Evolutionary conservation across 2,329 filamentous ascomycete species (phyloP).

Genomic region (Orbilia quercus): DNA sequence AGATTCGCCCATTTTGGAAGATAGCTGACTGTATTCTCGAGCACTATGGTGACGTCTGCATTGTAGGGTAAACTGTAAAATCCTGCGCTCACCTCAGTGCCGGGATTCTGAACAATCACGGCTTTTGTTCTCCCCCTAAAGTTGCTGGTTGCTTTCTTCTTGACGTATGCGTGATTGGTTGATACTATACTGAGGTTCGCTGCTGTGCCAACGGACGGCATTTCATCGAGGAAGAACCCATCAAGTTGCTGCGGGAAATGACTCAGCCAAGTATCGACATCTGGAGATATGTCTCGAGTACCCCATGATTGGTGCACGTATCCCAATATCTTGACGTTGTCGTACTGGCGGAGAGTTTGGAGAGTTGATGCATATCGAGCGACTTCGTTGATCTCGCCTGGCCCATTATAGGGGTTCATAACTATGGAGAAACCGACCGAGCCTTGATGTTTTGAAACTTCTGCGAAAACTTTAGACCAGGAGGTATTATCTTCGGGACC

Average conservation of each 20-base stretch:
- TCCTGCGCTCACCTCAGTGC: constrained; percentile 20
- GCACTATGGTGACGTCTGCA: constrained; percentile 41
- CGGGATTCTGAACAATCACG: constrained; percentile 41
- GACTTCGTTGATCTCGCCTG: constrained; percentile 11
- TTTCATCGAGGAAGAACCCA: constrained; percentile 48
- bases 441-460: constrained; percentile 24
- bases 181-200: constrained; percentile 18
- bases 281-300: constrained; percentile 23
- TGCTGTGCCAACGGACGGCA: constrained; percentile 14
- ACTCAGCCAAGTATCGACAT: constrained; percentile 34
- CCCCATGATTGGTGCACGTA: constrained; percentile 53
- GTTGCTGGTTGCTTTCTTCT: constrained; percentile 15
- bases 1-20: constrained; percentile 18
- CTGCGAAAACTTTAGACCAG: constrained; percentile 21
- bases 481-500: constrained; percentile 25
- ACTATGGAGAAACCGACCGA: constrained; percentile 28
- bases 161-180: constrained; percentile 33
- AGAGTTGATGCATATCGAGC: constrained; percentile 28
- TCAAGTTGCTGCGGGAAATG: constrained; percentile 40
- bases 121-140: constrained; percentile 18
- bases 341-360: constrained; percentile 14
- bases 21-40: constrained; percentile 31
- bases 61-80: constrained; percentile 19
- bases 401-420: constrained; percentile 34
- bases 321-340: constrained; percentile 31